Evolutionary conservation across 2,329 filamentous ascomycete genomes (phyloP).

Genomic region (Chaetomiaceae sp.): DNA sequence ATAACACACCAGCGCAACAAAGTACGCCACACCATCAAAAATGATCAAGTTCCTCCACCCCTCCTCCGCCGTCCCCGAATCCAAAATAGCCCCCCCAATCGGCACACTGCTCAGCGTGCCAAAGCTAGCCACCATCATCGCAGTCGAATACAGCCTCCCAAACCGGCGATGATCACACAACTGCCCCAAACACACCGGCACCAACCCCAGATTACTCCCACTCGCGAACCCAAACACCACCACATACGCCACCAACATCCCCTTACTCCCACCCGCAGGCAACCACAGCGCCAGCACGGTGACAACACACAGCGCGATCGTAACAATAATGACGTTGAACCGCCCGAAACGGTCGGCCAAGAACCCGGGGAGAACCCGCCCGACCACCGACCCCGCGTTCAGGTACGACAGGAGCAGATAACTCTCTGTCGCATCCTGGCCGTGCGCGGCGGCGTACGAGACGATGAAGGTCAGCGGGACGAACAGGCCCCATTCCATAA

Average conservation of each 20-base stretch:
- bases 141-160: constrained; percentile 65
- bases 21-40: constrained; percentile 37
- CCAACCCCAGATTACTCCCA: constrained; percentile 72
- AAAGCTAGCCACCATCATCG: constrained; percentile 73
- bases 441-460: constrained; percentile 61
- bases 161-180: constrained; percentile 69
- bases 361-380: constrained; percentile 70
- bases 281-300: constrained; percentile 67
- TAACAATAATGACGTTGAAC: constrained; percentile 74
- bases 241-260: constrained; percentile 62
- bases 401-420: constrained; percentile 77
- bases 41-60: constrained; percentile 38
- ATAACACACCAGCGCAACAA: constrained; percentile 33
- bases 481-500: constrained; percentile 67
- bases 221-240: constrained; percentile 74
- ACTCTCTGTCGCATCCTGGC: constrained; percentile 55
- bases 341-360: constrained; percentile 72
- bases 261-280: constrained; percentile 48
- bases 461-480: constrained; percentile 74
- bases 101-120: constrained; percentile 52
- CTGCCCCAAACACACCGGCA: constrained; percentile 77
- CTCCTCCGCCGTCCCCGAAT: constrained; percentile 26
- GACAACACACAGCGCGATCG: constrained; percentile 53
- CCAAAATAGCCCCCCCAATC: constrained; percentile 39
- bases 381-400: constrained; percentile 73